A percentile compares a stretch with the other conserved stretches of the same genome.
Conservation (phyloP, 192 early-diverging fungal species). For the Rhizoclosmatium globosum region DNA sequence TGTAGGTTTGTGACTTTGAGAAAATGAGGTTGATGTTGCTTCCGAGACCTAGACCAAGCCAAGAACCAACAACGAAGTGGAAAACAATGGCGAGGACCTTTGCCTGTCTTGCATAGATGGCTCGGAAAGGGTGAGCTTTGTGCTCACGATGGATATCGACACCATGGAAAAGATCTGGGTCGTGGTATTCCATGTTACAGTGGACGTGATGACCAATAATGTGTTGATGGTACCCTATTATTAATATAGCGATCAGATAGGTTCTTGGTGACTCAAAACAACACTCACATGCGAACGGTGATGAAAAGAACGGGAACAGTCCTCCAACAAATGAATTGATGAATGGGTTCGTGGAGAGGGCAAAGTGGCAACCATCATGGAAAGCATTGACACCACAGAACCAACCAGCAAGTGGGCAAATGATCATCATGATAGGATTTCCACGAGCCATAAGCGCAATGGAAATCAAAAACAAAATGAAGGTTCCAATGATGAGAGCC, state of each 20-base stretch:
- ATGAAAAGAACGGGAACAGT: constrained; percentile 26
- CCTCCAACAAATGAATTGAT: constrained; percentile 14
- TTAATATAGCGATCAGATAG: neutral
- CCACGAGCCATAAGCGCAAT: neutral
- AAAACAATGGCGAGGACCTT: neutral
- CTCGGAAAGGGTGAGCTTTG: neutral
- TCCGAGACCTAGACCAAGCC: constrained; percentile 9
- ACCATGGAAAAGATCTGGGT: constrained; percentile 21
- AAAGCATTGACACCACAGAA: constrained; percentile 19
- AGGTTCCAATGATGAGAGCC: constrained; percentile 1
- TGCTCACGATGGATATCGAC: constrained; percentile 21
- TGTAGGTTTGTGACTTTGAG: neutral
- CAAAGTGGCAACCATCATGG: constrained; percentile 21
- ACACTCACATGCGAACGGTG: constrained; percentile 5
- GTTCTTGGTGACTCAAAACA: neutral
- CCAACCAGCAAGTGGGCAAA: neutral
- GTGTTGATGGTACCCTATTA: constrained; percentile 7
- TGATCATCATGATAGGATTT: constrained; percentile 7
- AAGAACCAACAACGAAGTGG: constrained; percentile 20
- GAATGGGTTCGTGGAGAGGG: constrained; percentile 5
- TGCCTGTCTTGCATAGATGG: neutral
- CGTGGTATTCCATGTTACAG: constrained; percentile 14
- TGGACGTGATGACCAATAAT: constrained; percentile 26
- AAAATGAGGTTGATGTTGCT: constrained; percentile 17
- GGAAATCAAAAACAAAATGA: neutral